Base-by-base conservation (phyloP, 2,329 filamentous ascomycete genomes). In the Xylariaceae sp. region DNA sequence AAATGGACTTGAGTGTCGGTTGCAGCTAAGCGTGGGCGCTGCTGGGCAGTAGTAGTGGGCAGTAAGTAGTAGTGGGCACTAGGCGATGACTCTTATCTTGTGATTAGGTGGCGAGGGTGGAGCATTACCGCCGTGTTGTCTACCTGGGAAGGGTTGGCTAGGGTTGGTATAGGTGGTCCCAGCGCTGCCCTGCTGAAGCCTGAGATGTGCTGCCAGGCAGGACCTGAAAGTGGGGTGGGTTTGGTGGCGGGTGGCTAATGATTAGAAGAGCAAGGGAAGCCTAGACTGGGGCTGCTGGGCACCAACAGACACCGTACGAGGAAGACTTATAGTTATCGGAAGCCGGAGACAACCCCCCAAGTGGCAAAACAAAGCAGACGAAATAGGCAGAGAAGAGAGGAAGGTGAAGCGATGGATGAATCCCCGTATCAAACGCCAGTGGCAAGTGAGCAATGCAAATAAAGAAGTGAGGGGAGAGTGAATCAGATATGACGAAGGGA, bases 101-200 rank as follows among this genome's bases (percentile, higher is more conserved):
- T 62, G 57, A 61, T 59, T 65, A 65, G 64, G 68, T 70, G 68
- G 68, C 68, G 66, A 69, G 68, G 60, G 60, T 65, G 62, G 64
- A 64, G 61, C 58, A 64, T 63, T 61, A 63, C 61, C 61, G 64
- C 50, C 47, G 48, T 44, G 43, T 41, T 52, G 53, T 54, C 54
- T 32, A 51, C 29, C 29, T 45, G 53, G 29, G 4, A 37, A 62
- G 60, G 60, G 62, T 11, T 62, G 57, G 47, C 8, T 11, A 26
- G 11, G 30, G 34, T 47, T 49, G 50, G 47, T 53, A 56, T 50
- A 51, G 51, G 60, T 56, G 55, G 57, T 46, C 63, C 56, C 61
- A 65, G 65, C 58, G 26, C 19, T 49, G 51, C 42, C 37, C 34
- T 53, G 55, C 47, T 59, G 59, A 58, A 54, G 57, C 59, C 55